These are phyloP conservation scores for Diaporthe ampelina DNA, from an alignment of 2,329 filamentous ascomycete genomes.

Conservation along the genomic window DNA sequence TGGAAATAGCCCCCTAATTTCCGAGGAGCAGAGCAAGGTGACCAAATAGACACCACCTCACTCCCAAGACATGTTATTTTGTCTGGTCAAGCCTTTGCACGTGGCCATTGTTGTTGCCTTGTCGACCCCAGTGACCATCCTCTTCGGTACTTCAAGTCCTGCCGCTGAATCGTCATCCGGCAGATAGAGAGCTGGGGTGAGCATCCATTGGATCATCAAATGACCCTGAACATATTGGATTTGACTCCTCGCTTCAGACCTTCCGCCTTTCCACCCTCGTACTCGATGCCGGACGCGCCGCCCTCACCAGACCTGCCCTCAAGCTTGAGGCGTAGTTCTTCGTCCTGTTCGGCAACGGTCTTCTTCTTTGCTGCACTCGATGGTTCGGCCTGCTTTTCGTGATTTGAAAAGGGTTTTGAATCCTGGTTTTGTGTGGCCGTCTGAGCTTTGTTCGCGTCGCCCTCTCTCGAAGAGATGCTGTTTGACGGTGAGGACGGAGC, in stretches of 20 bases:
- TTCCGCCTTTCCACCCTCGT: conserved; percentile 80
- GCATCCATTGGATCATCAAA: conserved; percentile 56
- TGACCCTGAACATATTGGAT: conserved; percentile 83
- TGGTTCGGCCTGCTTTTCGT: neutral
- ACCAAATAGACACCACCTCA: neutral
- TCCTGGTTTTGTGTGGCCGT: neutral
- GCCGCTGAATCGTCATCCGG: neutral
- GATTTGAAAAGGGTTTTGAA: neutral
- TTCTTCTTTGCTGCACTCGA: conserved; percentile 54
- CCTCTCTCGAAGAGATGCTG: neutral
- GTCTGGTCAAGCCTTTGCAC: neutral
- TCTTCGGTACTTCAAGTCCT: neutral
- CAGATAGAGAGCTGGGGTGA: neutral
- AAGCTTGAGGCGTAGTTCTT: conserved; percentile 75
- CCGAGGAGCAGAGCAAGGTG: neutral
- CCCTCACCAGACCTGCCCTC: conserved; percentile 78
- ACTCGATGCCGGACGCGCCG: conserved; percentile 79
- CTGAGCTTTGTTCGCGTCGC: neutral
- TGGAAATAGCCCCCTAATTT: neutral
- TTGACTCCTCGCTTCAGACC: conserved; percentile 81
- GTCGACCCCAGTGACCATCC: no score
- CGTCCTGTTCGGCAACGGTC: conserved; percentile 74
- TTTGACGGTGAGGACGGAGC: neutral
- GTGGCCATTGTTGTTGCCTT: neutral
- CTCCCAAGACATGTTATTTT: neutral